Conservation (phyloP, 1,139 yeast genomes). For the Pichia kudriavzevii region DNA sequence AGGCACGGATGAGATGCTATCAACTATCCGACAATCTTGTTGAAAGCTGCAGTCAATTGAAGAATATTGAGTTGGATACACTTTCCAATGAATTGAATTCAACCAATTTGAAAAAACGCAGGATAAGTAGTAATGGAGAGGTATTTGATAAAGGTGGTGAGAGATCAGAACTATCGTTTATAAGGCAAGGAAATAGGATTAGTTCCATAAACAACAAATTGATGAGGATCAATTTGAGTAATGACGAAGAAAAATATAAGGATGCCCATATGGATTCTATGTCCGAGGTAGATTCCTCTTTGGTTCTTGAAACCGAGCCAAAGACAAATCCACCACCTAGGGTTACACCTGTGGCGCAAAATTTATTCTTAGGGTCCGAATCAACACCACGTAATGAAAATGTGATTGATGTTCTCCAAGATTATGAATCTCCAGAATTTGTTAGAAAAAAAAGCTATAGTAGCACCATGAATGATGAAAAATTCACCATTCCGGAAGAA, state of each 20-base stretch:
- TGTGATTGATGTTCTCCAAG: conserved; percentile 1
- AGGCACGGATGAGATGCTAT: conserved; percentile 11
- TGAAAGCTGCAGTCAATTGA: conserved; percentile 5
- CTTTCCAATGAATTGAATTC: not conserved
- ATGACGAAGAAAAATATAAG: not conserved
- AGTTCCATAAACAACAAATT: conserved; percentile 15
- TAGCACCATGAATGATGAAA: not conserved
- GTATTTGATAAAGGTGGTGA: not conserved
- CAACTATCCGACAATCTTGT: conserved; percentile 9
- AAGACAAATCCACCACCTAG: conserved; percentile 1
- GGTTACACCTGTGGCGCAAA: not conserved
- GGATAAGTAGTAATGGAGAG: conserved; percentile 3
- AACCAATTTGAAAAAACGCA: conserved; percentile 5
- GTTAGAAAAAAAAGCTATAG: conserved; percentile 1
- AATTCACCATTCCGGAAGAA: conserved; percentile 4
- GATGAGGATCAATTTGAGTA: conserved; percentile 15
- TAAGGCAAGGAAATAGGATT: conserved; percentile 14
- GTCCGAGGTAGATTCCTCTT: conserved; percentile 12
- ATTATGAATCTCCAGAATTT: conserved; percentile 4
- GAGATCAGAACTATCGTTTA: conserved; percentile 4
- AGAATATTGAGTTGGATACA: conserved; percentile 1
- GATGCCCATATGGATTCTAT: conserved; percentile 7
- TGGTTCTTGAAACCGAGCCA: conserved; percentile 9
- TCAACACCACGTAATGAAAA: conserved; percentile 10
- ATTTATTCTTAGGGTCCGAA: conserved; percentile 7